Percentiles rank a stretch among this genome's conserved stretches.
phyloP scores from a whole-genome alignment of 2,329 filamentous ascomycete species.

The Thermomyces lanuginosus region DNA sequence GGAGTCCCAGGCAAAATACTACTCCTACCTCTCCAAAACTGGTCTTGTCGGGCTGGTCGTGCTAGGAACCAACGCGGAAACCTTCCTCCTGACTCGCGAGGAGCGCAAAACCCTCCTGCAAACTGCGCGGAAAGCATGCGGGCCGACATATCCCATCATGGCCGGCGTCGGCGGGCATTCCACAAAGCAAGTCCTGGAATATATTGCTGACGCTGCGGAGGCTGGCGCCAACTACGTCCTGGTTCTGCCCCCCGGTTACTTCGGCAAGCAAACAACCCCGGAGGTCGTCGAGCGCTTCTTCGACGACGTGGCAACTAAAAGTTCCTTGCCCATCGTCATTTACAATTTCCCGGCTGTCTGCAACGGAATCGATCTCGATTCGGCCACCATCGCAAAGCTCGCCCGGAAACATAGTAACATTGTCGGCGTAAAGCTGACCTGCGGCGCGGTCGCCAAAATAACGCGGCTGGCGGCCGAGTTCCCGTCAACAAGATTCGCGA shows the following conservation, averaged over 20 bases:
- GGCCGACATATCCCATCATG: conserved; percentile 32
- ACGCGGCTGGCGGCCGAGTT: conserved; percentile 19
- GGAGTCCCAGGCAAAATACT: conserved; percentile 27
- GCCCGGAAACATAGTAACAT: conserved; percentile 38
- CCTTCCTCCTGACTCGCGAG: conserved; percentile 34
- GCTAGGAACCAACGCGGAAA: conserved; percentile 34
- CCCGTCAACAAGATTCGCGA: conserved; percentile 43
- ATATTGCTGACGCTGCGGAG: conserved; percentile 19
- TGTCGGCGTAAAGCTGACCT: conserved; percentile 39
- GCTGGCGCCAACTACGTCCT: conserved; percentile 38
- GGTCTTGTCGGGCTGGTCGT: conserved; percentile 32
- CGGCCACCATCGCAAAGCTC: conserved; percentile 37
- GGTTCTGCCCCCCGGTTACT: conserved; percentile 42
- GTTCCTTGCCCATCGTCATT: conserved; percentile 37
- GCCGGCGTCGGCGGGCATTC: conserved; percentile 57
- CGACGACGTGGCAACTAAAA: conserved; percentile 25
- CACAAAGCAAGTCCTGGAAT: conserved; percentile 48
- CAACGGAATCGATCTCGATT: conserved; percentile 47
- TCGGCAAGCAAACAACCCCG: conserved; percentile 34
- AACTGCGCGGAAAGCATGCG: conserved; percentile 20
- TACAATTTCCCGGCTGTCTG: conserved; percentile 50
- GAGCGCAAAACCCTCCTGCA: conserved; percentile 36
- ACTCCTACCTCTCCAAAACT: conserved; percentile 26
- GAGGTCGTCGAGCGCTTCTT: conserved; percentile 4
- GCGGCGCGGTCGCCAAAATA: conserved; percentile 32